phyloP scores from a whole-genome alignment of 2,329 filamentous ascomycete species.

The Fusarium temperatum region DNA sequence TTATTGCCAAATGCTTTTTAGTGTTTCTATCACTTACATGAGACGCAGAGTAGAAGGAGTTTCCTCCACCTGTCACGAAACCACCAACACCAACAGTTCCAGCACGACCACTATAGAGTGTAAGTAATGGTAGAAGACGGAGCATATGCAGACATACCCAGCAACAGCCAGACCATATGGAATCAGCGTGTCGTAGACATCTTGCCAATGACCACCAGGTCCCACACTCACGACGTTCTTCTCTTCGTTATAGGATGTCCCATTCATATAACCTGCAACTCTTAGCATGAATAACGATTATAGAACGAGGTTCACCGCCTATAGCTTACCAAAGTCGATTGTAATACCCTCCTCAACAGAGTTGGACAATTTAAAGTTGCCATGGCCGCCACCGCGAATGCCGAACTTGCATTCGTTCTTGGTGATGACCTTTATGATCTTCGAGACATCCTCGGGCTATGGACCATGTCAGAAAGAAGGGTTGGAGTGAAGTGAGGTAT shows the following conservation, averaged over 20 bases:
- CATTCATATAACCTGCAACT: constrained; percentile 42
- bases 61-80: constrained; percentile 49
- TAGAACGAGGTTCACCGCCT: neutral
- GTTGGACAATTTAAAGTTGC: constrained; percentile 46
- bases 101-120: constrained; percentile 42
- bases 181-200: constrained; percentile 49
- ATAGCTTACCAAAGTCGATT: constrained; percentile 46
- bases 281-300: neutral
- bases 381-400: constrained; percentile 52
- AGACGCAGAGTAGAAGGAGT: constrained; percentile 48
- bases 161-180: constrained; percentile 46
- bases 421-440: constrained; percentile 47
- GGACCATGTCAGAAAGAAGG: neutral
- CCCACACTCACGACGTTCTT: constrained; percentile 46
- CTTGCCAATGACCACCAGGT: constrained; percentile 50
- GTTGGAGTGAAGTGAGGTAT: neutral
- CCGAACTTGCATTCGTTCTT: constrained; percentile 48
- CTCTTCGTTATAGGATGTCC: constrained; percentile 41
- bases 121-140: neutral
- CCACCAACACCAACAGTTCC: constrained; percentile 50
- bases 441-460: constrained; percentile 48
- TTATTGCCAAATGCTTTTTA: accelerated
- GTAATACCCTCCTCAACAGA: constrained; percentile 50
- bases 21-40: constrained; percentile 13
- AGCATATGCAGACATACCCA: constrained; percentile 18